Evolutionary conservation across 2,329 filamentous ascomycete species (phyloP).

Genomic region (Paecilomyces dactylethromorphus): DNA sequence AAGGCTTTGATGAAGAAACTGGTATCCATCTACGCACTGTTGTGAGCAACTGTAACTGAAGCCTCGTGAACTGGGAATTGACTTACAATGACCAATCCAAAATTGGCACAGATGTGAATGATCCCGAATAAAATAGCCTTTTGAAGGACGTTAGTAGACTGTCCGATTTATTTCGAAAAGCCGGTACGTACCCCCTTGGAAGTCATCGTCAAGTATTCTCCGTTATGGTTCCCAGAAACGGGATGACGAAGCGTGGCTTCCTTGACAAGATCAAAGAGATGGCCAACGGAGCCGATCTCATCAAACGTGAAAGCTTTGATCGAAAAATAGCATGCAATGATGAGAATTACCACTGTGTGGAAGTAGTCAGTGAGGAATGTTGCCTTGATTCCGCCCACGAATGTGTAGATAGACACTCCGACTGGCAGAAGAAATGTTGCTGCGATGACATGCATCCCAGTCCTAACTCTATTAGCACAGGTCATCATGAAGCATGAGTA

Average conservation of each 20-base stretch:
- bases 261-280: conserved; percentile 46
- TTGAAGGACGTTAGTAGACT: not conserved
- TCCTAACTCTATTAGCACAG: conserved; percentile 21
- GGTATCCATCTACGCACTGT: conserved; percentile 40
- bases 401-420: conserved; percentile 34
- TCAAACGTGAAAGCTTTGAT: conserved; percentile 41
- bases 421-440: conserved; percentile 41
- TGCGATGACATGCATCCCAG: conserved; percentile 46
- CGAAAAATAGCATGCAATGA: conserved; percentile 45
- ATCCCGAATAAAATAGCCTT: conserved; percentile 47
- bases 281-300: conserved; percentile 42
- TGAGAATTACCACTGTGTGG: conserved; percentile 49
- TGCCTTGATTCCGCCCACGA: conserved; percentile 36
- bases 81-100: conserved; percentile 45
- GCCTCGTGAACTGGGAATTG: not conserved
- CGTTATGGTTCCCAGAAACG: conserved; percentile 47
- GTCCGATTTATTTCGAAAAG: conserved; percentile 30
- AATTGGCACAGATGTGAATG: conserved; percentile 44
- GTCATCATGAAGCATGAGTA: not conserved
- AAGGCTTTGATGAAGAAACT: conserved; percentile 51
- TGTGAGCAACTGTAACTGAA: not conserved
- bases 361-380: conserved; percentile 47
- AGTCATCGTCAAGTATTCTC: conserved; percentile 52
- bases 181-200: conserved; percentile 41
- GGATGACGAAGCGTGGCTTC: conserved; percentile 40